Conservation (phyloP, 345 rosid species). For the Eucalyptus curtisii region DNA sequence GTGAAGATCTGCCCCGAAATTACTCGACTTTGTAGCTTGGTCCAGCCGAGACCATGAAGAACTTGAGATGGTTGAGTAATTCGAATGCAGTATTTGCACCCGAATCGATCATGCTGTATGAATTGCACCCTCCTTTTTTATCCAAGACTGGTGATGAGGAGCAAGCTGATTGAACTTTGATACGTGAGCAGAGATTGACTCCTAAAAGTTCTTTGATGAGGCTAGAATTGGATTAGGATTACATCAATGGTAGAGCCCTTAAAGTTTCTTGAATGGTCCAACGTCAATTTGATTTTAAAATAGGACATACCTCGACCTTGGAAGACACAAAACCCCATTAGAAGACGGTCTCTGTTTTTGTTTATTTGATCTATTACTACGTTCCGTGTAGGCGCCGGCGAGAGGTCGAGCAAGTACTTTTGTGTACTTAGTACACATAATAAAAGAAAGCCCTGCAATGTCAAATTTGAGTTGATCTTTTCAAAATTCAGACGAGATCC, state of each 20-base stretch:
- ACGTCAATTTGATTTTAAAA: neutral
- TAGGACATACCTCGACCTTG: neutral
- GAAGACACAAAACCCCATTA: neutral
- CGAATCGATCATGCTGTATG: neutral
- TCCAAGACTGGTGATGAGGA: neutral
- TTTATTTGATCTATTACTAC: neutral
- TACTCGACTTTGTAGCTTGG: neutral
- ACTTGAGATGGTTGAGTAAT: neutral
- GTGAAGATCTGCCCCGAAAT: neutral
- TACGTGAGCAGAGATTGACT: neutral
- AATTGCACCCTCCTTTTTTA: neutral
- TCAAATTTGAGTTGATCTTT: neutral
- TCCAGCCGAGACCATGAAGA: neutral
- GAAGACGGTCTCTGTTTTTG: neutral
- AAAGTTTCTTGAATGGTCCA: neutral
- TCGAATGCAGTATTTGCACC: neutral
- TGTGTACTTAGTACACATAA: neutral
- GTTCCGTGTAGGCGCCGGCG: neutral
- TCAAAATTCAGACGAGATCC: neutral
- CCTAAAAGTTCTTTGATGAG: neutral
- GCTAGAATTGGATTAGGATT: neutral
- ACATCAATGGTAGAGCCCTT: neutral
- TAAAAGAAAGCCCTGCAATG: neutral
- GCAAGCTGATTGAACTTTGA: neutral
- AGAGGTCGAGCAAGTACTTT: neutral